These are phyloP conservation scores for Melaleuca alternifolia DNA, from an alignment of 345 rosid species.

Conservation along the genomic window DNA sequence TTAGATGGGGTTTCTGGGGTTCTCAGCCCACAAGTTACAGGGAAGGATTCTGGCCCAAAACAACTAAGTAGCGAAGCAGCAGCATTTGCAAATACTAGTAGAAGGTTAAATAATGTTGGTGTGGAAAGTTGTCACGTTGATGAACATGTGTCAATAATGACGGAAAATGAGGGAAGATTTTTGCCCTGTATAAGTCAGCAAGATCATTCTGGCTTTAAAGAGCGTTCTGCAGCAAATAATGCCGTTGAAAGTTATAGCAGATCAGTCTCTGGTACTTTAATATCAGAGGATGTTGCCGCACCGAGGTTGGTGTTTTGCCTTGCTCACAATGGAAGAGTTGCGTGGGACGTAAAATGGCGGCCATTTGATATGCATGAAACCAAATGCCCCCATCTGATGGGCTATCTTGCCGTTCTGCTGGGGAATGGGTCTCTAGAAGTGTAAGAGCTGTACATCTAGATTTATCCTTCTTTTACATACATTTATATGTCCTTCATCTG, in stretches of 20 bases:
- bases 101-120: conserved; percentile 14
- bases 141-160: conserved; percentile 1
- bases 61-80: conserved; percentile 7
- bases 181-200: conserved; percentile 12
- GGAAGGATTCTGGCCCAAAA: conserved; percentile 9
- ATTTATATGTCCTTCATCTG: background rate
- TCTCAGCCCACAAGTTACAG: conserved; percentile 13
- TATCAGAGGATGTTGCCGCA: conserved; percentile 39
- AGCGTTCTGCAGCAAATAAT: conserved; percentile 9
- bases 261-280: conserved; percentile 10
- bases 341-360: conserved; percentile 89
- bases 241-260: conserved; percentile 7
- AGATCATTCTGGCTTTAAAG: conserved; percentile 4
- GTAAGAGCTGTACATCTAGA: conserved; percentile 34
- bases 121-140: conserved; percentile 4
- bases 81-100: conserved; percentile 2
- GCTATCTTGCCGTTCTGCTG: conserved; percentile 83
- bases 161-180: conserved; percentile 12
- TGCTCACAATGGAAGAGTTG: conserved; percentile 89
- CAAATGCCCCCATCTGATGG: conserved; percentile 52
- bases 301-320: conserved; percentile 77
- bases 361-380: conserved; percentile 33
- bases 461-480: background rate
- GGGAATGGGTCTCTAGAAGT: conserved; percentile 94
- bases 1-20: conserved; percentile 17